Evolutionary conservation across 139 green algal genomes (phyloP), one percentile per base, ranked within the genome.

Genomic region (Coelastrella sp.): DNA sequence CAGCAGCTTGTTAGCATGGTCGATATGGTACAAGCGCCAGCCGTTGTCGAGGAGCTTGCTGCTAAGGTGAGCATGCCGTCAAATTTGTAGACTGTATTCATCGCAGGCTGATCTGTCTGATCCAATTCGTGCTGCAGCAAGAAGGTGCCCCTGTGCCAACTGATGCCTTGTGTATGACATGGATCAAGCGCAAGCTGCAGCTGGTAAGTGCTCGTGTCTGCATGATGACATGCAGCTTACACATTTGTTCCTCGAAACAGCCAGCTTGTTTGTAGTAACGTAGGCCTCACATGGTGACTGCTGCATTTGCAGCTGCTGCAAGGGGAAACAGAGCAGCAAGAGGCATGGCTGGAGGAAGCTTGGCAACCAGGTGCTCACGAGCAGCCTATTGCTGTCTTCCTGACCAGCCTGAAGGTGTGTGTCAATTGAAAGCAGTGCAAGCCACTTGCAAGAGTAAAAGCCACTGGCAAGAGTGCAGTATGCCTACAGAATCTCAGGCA

Each of bases 161-260:
- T 4, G 93, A 95, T 87, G 70, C 90, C 8, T 89, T 70, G 24
- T 95, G 93, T 63, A 87, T 96, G 11, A 82, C 73, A 19, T 96
- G 94, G 94, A 57, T 96, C 11, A 88, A 92, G 68, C 74, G 72
- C 27, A 95, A 95, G 91, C 90, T 96, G 27, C 91, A 93, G 35
- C 83, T 96, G 90, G 94, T 96, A 49, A 91, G 94, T 89, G 17
- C 7, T 75, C 35, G 35, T 3, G 35, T 17, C 19, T 73, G 78
- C 65, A 59, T 14, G 79, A 14, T 70, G 27, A 8, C 27, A 63
- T 66, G 59, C 73, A 65, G 61, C 75, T 65, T 12, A 76, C 49
- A 91, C 25, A 49, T 19, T 22, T n/a, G 24, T 66, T 81, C 12
- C 58, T 73, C 12, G 6, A 17, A 17, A 87, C 82, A 63, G 8